These are phyloP conservation scores for Raphidocelis subcapitata DNA, from an alignment of 139 green algal species.

Conservation along the genomic window DNA sequence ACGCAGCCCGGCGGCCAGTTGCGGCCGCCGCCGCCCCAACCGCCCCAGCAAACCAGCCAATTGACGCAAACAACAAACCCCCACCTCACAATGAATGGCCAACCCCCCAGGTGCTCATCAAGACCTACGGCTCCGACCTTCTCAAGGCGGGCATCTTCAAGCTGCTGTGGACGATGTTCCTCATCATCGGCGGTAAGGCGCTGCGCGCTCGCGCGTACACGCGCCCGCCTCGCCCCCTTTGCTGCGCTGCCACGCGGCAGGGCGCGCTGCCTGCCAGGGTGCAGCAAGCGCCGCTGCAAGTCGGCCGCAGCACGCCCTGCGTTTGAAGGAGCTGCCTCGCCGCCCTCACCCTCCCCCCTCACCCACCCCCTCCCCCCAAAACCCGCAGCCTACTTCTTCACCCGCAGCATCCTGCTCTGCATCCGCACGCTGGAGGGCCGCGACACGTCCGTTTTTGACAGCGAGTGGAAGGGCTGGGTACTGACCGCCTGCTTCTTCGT, in stretches of 20 bases:
- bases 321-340: neutral
- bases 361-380: neutral
- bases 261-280: neutral
- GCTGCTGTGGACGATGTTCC: slow-evolving; percentile 37
- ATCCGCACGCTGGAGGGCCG: slow-evolving; percentile 33
- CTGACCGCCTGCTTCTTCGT: slow-evolving; percentile 60
- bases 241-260: neutral
- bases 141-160: slow-evolving; percentile 41
- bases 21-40: neutral
- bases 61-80: neutral
- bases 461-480: slow-evolving; percentile 49
- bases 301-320: too few species aligned
- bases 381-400: slow-evolving; percentile 66
- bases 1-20: too few species aligned
- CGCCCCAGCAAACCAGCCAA: neutral
- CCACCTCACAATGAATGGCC: too few species aligned
- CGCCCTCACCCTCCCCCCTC: too few species aligned
- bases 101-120: slow-evolving; percentile 34
- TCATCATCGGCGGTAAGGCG: neutral
- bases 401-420: slow-evolving; percentile 57
- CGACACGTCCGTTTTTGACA: slow-evolving; percentile 29
- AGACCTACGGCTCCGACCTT: slow-evolving; percentile 32
- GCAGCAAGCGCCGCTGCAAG: too few species aligned
- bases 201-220: too few species aligned
- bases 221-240: neutral